Percentiles rank a stretch among this genome's conserved stretches.
Conservation (phyloP, 495 filamentous ascomycete species). For the Talaromyces adpressus region DNA sequence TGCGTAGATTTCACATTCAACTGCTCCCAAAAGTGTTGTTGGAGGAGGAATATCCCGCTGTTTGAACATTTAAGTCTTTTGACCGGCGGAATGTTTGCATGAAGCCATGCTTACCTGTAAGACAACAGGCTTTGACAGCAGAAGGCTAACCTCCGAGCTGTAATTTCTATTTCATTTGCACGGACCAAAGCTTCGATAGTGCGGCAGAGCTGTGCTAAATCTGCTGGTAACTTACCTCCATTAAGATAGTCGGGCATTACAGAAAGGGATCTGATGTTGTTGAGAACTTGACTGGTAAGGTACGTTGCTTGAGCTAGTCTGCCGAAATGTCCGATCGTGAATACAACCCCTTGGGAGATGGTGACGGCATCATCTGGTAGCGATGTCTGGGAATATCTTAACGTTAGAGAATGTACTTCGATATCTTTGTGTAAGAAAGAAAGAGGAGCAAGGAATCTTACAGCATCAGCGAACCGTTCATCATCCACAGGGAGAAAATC, state of each 20-base stretch:
- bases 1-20: neutral
- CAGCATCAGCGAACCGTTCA: conserved; percentile 25
- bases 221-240: neutral
- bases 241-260: neutral
- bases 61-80: neutral
- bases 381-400: neutral
- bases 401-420: neutral
- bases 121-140: neutral
- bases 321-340: conserved; percentile 6
- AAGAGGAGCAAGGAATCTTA: neutral
- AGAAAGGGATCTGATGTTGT: neutral
- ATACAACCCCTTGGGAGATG: neutral
- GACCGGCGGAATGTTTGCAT: neutral
- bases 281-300: neutral
- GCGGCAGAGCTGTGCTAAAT: neutral
- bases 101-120: neutral
- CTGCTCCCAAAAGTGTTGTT: neutral
- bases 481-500: conserved; percentile 36
- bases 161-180: conserved; percentile 1
- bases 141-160: neutral
- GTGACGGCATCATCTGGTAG: neutral
- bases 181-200: conserved; percentile 1
- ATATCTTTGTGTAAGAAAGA: neutral
- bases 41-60: neutral
- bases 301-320: conserved; percentile 6